Evolutionary conservation across 2,329 filamentous ascomycete species (phyloP), one percentile per base, ranked within the genome.

Genomic region (Ophiosphaerella narmari): DNA sequence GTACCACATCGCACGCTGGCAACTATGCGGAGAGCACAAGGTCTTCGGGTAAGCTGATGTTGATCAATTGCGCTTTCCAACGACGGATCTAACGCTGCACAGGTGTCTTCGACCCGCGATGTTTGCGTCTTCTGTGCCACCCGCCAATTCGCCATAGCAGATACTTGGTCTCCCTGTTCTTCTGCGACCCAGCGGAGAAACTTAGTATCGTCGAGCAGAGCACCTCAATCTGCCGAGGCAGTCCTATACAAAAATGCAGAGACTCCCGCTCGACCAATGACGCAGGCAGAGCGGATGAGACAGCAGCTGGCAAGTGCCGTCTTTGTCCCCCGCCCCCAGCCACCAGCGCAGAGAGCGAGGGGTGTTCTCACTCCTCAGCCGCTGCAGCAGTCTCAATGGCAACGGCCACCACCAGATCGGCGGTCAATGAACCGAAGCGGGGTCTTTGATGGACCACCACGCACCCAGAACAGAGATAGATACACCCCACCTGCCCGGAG

Each of bases 111-210:
- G 26, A 63, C 69, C 52, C 70, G 69, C 55, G 63, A 72, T 46
- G 57, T 74, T 41, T 74, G 71, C 60, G 55, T 72, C 57, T 71
- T 74, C 43, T 74, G 72, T 65, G 69, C 72, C 62, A 66, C 67
- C 49, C 66, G 68, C 37, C 68, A 69, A 59, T 41, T 64, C 39
- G 56, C 62, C 46, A 52, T 54, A 23, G 55, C 58, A 43, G 60
- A 61, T 41, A 36, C 50, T 12, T 56, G 52, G 24, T 43, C 46
- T 39, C 18, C 63, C 14, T 51, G 50, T 11, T 42, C 61, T 3
- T 35, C 37, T 7, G 32, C 59, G n/a, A 46, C 57, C n/a, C 71
- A 73, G 38, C 63, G 63, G 35, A 57, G 71, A 41, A 43, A 64
- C 14, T 55, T 74, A 46, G 70, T 66, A 55, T 69, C 65, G 16